phyloP scores from a whole-genome alignment of 2,329 filamentous ascomycete species.

The Acephala macrosclerotiorum region DNA sequence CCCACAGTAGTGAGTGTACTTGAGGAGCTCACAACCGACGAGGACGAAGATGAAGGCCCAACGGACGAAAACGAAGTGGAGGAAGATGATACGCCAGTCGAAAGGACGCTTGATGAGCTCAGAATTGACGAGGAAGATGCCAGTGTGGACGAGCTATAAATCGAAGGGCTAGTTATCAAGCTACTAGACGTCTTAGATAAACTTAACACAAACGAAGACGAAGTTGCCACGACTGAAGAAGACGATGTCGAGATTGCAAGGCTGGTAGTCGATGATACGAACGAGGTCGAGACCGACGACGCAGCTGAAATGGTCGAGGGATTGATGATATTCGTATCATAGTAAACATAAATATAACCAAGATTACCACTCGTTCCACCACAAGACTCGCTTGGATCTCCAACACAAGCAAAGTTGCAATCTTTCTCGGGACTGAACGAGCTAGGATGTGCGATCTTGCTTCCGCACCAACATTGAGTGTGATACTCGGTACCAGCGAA shows the following conservation, averaged over 20 bases:
- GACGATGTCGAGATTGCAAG: not conserved
- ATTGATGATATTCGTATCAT: not conserved
- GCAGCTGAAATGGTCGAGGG: not conserved
- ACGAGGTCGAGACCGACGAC: not conserved
- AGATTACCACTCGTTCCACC: constrained; percentile 48
- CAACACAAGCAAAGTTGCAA: constrained; percentile 55
- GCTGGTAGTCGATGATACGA: not conserved
- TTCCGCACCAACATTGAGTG: constrained; percentile 15
- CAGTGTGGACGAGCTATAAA: not conserved
- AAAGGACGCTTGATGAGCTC: not conserved
- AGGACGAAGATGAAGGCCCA: too few relatives aligned
- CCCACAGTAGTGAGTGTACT: too few relatives aligned
- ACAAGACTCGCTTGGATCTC: constrained; percentile 51
- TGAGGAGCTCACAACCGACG: too few relatives aligned
- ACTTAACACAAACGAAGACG: not conserved
- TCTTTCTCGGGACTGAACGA: constrained; percentile 44
- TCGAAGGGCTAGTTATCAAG: not conserved
- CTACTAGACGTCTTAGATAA: not conserved
- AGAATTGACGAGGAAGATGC: not conserved
- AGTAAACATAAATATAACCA: not conserved
- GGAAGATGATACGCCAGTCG: not conserved
- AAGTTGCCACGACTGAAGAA: too few relatives aligned
- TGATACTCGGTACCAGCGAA: constrained; percentile 12
- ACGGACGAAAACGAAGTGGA: too few relatives aligned
- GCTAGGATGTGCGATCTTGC: not conserved